Base-by-base conservation (phyloP, 176 grass and related monocot genomes). In the Carex myosuroides region DNA sequence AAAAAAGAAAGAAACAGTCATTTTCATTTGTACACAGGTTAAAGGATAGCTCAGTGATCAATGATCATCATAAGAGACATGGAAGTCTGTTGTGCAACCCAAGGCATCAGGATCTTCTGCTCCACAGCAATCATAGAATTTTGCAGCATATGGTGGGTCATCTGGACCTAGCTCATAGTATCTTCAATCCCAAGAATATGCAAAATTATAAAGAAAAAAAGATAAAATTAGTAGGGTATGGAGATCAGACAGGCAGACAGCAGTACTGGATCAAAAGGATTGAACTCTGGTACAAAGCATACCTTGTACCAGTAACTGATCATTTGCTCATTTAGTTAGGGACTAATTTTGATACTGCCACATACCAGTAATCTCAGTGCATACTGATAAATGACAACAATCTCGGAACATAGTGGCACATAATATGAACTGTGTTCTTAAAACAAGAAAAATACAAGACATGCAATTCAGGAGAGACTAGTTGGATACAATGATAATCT, bases 111-210 rank as follows among this genome's bases (percentile, higher is more conserved):
- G 88, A 88, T 97, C 92, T 87, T 97, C 94, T 11, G 94, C 92
- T 76, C 92, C 94, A 60, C 92, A 97, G 81, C 94, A 97, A 76
- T 94, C 94, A 54, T 92, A 94, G 72, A 94, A 94, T 73, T 87
- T 97, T 78, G 92, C 92, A 30, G 90, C 92, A 85, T 92, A 97
- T 6, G 92, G 94, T 1, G 92, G 94, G 3, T 94, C 94, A 79
- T 87, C 87, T 5, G 91, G 87, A 73, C 87, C 84, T 54, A 94
- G 94, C 59, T 97, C 87, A 58, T 94, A 94, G 84, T 97, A 94
- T 84, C 91, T 96, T 71, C 26, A 63, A 64, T 61, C 48, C 56
- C 74, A n/a, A 74, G 1, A 53, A 41, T 3, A 60, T 12, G 0
- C 3, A 61, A 73, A 62, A 50, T 37, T n/a, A 82, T n/a, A 17